Evolutionary conservation across 352 stramenopile species (phyloP), one percentile per base, ranked within the genome.

Genomic region (Elongisporangium prolatum): DNA sequence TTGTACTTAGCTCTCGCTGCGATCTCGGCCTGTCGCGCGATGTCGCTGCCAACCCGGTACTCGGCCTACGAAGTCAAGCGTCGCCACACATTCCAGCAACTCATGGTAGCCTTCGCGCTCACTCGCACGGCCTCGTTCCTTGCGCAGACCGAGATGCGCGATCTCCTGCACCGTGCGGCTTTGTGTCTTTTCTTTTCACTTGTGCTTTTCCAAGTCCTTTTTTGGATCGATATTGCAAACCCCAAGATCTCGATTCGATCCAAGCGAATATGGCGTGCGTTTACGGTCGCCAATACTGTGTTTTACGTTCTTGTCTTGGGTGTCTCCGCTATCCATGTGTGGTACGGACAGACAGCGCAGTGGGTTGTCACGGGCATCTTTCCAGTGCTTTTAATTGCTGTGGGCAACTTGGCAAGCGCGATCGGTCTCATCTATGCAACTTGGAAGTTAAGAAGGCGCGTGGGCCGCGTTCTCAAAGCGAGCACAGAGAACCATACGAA

Each of bases 221-320:
- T 91, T 48, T 95, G 85, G 85, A 71, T 95, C 58, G 85, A 95
- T 68, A 91, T 95, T 54, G 81, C 81, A 52, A 95, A 95, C 63
- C 80, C 85, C 9, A 88, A 89, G 63, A 59, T 88, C 38, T 93
- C 83, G 38, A 64, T 64, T 6, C 77, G 85, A 51, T 95, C 85
- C 10, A 73, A 72, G 18, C 80, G 83, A 38, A 87, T 95, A 59
- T 95, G 85, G 85, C 64, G 83, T 47, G 68, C 78, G 10, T 95
- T 92, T 48, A 40, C 88, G 10, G 37, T 86, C 38, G 71, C 80
- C 22, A 95, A 95, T 58, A 72, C 72, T 7, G 56, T 86, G 21
- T 91, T 95, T 56, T 95, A 95, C 72, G 71, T 63, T 21, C 59
- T 81, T 2, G 74, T 95, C 14, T 52, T 93, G 13, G 81, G 80